Percentiles rank a stretch among this genome's conserved stretches.
Evolutionary conservation across 225 moss, liverwort and hornwort genomes (phyloP).

Genomic region (Asterella californica): DNA sequence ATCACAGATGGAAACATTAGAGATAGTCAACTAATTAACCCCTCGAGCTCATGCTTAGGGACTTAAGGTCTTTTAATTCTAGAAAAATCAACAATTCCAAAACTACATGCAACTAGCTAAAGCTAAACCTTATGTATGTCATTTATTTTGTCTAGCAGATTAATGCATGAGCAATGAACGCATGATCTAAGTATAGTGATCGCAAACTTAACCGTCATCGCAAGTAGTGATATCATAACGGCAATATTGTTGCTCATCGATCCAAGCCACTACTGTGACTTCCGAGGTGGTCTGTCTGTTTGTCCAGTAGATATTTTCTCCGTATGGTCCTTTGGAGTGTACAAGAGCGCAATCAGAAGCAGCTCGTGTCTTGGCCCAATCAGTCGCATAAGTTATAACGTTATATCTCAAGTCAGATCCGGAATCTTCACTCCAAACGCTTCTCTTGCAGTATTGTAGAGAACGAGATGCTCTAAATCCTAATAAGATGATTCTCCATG

Average conservation of each 20-base stretch:
- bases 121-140: no score
- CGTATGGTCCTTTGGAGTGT: slow-evolving; percentile 28
- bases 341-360: no score
- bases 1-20: no score
- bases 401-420: slow-evolving; percentile 14
- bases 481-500: no score
- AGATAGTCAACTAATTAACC: no score
- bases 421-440: slow-evolving; percentile 22
- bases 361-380: slow-evolving; percentile 20
- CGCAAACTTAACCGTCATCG: slow-evolving; percentile 17
- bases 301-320: slow-evolving; percentile 31
- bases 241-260: slow-evolving; percentile 29
- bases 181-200: slow-evolving; percentile 32
- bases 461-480: neutral
- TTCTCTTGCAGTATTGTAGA: slow-evolving; percentile 25
- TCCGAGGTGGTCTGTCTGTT: slow-evolving; percentile 1
- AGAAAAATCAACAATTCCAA: no score
- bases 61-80: no score
- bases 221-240: slow-evolving; percentile 25
- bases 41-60: no score
- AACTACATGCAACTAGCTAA: no score
- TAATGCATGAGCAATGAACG: no score
- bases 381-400: slow-evolving; percentile 10
- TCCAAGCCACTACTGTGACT: slow-evolving; percentile 22
- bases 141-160: no score